Evolutionary conservation across 2,329 filamentous ascomycete genomes (phyloP).

Genomic region (Elsinoe necatrix): DNA sequence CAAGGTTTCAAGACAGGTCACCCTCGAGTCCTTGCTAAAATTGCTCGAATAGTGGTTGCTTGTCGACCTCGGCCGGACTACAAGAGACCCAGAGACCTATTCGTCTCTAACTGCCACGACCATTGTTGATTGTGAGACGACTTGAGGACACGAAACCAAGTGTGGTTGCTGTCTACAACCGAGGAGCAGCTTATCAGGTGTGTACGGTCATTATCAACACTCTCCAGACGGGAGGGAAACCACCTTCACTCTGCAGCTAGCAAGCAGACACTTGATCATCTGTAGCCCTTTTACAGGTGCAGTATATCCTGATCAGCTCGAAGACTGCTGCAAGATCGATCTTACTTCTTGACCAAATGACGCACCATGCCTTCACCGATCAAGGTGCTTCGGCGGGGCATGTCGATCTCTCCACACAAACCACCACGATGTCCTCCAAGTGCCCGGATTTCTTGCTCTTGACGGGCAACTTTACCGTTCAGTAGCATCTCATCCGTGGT

Average conservation of each 20-base stretch:
- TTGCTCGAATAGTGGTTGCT: not conserved
- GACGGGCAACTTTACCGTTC: not conserved
- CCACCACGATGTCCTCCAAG: not conserved
- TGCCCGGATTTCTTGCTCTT: not conserved
- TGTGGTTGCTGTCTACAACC: no score
- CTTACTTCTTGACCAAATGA: not conserved
- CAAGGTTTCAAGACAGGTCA: conserved; percentile 5
- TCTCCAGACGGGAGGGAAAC: no score
- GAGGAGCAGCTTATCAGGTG: no score
- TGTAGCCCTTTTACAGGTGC: no score
- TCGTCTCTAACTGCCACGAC: not conserved
- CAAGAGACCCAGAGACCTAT: not conserved
- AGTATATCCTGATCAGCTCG: no score
- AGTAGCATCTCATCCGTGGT: not conserved
- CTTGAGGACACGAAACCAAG: not conserved
- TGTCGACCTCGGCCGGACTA: not conserved
- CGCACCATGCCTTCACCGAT: not conserved
- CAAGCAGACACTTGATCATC: no score
- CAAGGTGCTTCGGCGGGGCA: not conserved
- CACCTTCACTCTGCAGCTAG: no score
- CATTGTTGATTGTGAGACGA: not conserved
- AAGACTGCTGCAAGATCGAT: not conserved
- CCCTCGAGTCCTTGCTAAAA: not conserved
- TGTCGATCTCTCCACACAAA: not conserved
- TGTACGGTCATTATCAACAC: no score